Evolutionary conservation across 2,329 filamentous ascomycete genomes (phyloP).

Genomic region (Incumbomyces lentus): DNA sequence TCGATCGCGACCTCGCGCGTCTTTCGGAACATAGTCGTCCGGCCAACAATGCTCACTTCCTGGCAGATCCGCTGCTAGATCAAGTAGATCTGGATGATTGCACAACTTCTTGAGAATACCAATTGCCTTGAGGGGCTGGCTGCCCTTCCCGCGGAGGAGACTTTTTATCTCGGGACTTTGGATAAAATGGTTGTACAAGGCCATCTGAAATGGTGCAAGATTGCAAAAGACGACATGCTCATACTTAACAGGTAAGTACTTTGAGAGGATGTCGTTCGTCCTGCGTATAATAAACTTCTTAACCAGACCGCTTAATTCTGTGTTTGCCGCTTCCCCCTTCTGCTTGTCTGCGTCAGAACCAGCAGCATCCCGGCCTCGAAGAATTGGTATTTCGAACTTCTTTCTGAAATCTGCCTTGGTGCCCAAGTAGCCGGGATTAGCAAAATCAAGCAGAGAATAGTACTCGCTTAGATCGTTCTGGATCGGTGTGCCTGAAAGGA

Average conservation of each 20-base stretch:
- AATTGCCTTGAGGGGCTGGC: constrained; percentile 92
- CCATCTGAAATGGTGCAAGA: constrained; percentile 80
- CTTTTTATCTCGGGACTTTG: constrained; percentile 90
- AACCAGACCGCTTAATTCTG: constrained; percentile 70
- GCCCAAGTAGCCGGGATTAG: constrained; percentile 84
- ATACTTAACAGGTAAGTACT: constrained; percentile 96
- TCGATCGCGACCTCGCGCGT: constrained; percentile 75
- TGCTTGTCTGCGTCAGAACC: constrained; percentile 73
- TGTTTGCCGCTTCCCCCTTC: constrained; percentile 71
- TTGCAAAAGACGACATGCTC: constrained; percentile 99
- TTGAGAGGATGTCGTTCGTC: constrained; percentile 95
- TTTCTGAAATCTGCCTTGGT: constrained; percentile 87
- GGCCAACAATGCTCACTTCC: constrained; percentile 76
- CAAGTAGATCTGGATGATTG: constrained; percentile 90
- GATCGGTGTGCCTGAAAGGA: constrained; percentile 91
- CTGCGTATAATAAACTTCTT: constrained; percentile 98
- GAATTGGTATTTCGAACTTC: constrained; percentile 82
- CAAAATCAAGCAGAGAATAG: constrained; percentile 90
- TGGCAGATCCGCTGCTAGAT: constrained; percentile 71
- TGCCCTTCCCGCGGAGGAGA: constrained; percentile 82
- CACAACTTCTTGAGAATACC: constrained; percentile 95
- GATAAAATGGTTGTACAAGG: constrained; percentile 95
- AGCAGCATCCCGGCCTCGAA: constrained; percentile 81
- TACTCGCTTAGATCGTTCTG: constrained; percentile 99
- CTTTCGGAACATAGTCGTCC: constrained; percentile 78